Conservation (phyloP, 1,139 yeast genomes). For the Taiozyma onychis region DNA sequence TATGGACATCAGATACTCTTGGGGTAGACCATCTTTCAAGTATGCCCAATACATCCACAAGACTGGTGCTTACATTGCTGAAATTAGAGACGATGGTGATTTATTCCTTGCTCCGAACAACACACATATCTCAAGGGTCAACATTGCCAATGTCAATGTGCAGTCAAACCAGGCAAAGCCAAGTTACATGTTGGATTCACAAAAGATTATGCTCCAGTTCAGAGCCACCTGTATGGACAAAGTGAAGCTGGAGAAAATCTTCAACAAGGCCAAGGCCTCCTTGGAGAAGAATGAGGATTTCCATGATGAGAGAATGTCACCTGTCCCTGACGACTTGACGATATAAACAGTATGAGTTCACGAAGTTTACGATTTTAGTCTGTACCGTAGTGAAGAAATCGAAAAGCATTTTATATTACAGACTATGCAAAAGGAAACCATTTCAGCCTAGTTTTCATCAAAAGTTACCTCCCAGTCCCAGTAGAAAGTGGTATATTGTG, state of each 20-base stretch:
- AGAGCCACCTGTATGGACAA: conserved; percentile 55
- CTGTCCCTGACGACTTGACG: conserved; percentile 13
- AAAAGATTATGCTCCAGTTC: conserved; percentile 65
- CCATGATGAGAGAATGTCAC: conserved; percentile 24
- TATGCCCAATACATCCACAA: conserved; percentile 86
- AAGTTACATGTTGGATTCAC: conserved; percentile 48
- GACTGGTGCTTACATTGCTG: conserved; percentile 87
- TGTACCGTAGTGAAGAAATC: background rate
- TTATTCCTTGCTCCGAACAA: conserved; percentile 80
- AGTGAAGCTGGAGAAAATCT: conserved; percentile 42
- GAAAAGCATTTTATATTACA: too few relatives aligned
- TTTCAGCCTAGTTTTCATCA: conserved; percentile 8
- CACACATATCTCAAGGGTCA: conserved; percentile 61
- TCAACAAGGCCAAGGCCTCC: conserved; percentile 49
- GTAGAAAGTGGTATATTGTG: conserved; percentile 23
- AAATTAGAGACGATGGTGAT: conserved; percentile 75
- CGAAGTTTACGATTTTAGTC: background rate
- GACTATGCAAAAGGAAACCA: background rate
- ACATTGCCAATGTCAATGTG: conserved; percentile 27
- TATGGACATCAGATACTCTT: conserved; percentile 66
- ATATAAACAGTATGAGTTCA: conserved; percentile 1
- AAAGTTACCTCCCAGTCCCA: conserved; percentile 26
- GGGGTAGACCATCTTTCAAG: conserved; percentile 85
- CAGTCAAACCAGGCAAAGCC: conserved; percentile 14
- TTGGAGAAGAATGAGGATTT: conserved; percentile 29